Evolutionary conservation across 2,329 filamentous ascomycete species (phyloP), one percentile per base, ranked within the genome.

Genomic region (Xylaria multiplex): DNA sequence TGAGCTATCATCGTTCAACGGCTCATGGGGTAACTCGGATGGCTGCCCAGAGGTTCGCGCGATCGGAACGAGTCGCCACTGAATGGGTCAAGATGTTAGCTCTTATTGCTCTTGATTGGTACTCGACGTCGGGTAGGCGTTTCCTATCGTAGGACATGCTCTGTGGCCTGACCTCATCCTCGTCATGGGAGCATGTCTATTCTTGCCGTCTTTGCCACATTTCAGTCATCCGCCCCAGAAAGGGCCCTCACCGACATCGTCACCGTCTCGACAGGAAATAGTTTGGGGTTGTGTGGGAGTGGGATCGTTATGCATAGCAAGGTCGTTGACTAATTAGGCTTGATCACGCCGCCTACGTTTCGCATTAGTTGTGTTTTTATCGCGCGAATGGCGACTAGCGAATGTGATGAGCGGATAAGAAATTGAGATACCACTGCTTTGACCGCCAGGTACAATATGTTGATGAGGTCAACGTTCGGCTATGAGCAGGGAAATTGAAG

Each of bases 151-250:
- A 64, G 60, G 57, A 52, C 43, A 24, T 48, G 19, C 35, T 49
- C 43, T 37, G 53, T 45, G 16, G 37, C 37, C 53, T 66, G 50
- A 54, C 43, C 54, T 66, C 56, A 60, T 66, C 46, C 40, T 48
- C 56, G 24, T 62, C 58, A 59, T 52, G 30, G 37, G 30, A 27
- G 35, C n/a, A 49, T 35, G 53, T 32, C 40, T 50, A 16, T 19
- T 56, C 53, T 52, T 30, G 48, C 24, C 50, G 62, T 56, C 35
- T 64, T 66, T 52, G 64, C 67, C 64, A 67, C 64, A 56, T 55
- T 22, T 45, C 32, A 9, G 49, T 37, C 53, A 62, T 42, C 32
- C 43, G 42, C 53, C 50, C 49, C 48, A 35, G 49, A 13, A 30
- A 48, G 55, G 55, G 9, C 22, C 45, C 19, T 61, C 30, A 46